A percentile compares a stretch with the other conserved stretches of the same genome.
Conservation (phyloP, 345 rosid genomes). For the Odontarrhena argentea region DNA sequence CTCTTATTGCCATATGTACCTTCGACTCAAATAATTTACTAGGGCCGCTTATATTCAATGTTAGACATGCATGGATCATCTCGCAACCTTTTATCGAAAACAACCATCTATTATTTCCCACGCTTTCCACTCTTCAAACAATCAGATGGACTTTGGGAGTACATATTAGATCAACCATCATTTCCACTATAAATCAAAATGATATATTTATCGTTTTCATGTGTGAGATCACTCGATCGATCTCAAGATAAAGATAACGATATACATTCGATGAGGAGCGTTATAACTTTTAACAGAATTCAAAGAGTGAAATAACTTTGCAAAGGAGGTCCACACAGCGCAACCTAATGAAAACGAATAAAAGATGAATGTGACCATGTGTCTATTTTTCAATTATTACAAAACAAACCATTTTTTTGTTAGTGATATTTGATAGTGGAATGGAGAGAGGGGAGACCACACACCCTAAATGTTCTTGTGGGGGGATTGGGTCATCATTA, state of each 20-base stretch:
- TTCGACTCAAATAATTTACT: too few species aligned
- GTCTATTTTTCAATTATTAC: background rate
- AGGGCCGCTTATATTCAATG: too few species aligned
- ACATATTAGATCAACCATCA: too few species aligned
- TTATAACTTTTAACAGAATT: conserved; percentile 25
- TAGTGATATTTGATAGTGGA: conserved; percentile 22
- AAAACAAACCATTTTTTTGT: conserved; percentile 3
- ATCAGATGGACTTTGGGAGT: too few species aligned
- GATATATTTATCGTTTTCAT: background rate
- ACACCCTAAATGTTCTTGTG: conserved; percentile 12
- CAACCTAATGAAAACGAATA: conserved; percentile 27
- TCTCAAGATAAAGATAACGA: conserved; percentile 29
- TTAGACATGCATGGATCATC: too few species aligned
- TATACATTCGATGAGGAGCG: conserved; percentile 26
- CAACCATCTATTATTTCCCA: too few species aligned
- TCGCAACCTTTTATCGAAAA: too few species aligned
- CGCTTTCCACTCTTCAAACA: too few species aligned
- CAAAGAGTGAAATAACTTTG: conserved; percentile 24
- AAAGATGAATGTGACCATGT: conserved; percentile 25
- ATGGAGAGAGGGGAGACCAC: conserved; percentile 16
- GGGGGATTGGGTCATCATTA: conserved; percentile 19
- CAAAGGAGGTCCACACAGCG: conserved; percentile 24
- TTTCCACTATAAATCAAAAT: too few species aligned
- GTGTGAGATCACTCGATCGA: conserved; percentile 14
- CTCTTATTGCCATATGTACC: too few species aligned